These are phyloP conservation scores for Neurospora sp. DNA, from an alignment of 495 filamentous ascomycete species.

Conservation along the genomic window DNA sequence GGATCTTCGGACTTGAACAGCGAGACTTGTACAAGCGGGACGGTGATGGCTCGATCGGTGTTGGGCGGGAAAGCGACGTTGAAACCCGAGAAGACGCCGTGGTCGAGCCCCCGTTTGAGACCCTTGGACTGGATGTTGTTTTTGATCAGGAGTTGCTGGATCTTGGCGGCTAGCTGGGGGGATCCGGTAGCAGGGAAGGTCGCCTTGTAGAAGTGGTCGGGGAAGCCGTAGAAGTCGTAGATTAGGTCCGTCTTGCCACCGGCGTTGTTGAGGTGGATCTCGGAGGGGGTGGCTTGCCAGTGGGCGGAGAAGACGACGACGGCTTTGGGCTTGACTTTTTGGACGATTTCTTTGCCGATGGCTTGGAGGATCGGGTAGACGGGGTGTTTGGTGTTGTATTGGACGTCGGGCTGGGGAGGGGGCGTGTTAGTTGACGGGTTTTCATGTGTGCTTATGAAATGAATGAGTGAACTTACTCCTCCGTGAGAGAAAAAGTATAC, in stretches of 20 bases:
- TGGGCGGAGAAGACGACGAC: conserved; percentile 83
- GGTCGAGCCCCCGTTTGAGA: conserved; percentile 63
- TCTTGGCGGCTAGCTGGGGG: conserved; percentile 51
- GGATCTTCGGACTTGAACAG: conserved; percentile 62
- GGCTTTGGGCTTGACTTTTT: conserved; percentile 67
- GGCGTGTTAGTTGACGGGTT: conserved; percentile 2
- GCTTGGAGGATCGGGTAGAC: conserved; percentile 57
- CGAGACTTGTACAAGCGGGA: conserved; percentile 75
- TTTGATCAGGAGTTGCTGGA: conserved; percentile 48
- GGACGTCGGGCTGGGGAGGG: conserved; percentile 52
- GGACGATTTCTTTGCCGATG: conserved; percentile 71
- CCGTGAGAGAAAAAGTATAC: conserved; percentile 77
- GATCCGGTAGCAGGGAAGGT: conserved; percentile 63
- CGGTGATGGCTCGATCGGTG: conserved; percentile 56
- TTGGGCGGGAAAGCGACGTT: conserved; percentile 60
- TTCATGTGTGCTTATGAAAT: neutral
- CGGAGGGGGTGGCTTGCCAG: conserved; percentile 56
- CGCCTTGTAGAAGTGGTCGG: conserved; percentile 46
- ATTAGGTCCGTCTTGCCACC: conserved; percentile 57
- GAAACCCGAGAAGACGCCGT: conserved; percentile 72
- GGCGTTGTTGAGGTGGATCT: conserved; percentile 62
- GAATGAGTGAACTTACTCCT: conserved; percentile 43
- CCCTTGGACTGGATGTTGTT: conserved; percentile 56
- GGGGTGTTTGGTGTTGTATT: conserved; percentile 64
- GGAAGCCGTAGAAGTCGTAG: conserved; percentile 85